A percentile compares a stretch with the other conserved stretches of the same genome.
phyloP scores from a whole-genome alignment of 169 alveolate genomes.

The Besnoitia besnoiti region DNA sequence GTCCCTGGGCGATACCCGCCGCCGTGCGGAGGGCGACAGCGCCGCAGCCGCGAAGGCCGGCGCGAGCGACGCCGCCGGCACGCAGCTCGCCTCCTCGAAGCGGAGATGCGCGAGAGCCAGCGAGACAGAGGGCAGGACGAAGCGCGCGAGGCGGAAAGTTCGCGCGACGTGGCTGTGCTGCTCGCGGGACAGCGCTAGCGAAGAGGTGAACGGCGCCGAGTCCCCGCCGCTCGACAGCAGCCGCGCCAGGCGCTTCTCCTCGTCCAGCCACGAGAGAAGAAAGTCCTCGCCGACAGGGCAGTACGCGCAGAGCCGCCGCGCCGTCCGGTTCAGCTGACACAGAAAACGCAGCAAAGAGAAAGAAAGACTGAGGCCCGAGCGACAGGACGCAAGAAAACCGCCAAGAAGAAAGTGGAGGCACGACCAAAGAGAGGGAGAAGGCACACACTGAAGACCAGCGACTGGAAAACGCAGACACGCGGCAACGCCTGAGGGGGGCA shows the following conservation, averaged over 20 bases:
- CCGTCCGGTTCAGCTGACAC: neutral
- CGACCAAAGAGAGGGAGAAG: no score
- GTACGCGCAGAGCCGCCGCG: constrained; percentile 10
- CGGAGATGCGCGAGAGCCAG: constrained; percentile 9
- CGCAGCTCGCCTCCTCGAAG: constrained; percentile 11
- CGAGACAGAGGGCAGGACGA: constrained; percentile 10
- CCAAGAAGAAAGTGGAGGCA: no score
- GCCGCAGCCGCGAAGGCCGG: no score
- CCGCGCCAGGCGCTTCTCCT: constrained; percentile 10
- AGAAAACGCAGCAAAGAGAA: neutral
- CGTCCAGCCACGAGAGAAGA: constrained; percentile 32
- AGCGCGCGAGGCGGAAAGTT: neutral
- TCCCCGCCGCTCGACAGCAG: neutral
- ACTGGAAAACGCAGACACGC: no score
- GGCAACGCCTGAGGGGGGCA: no score
- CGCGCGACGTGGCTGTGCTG: constrained; percentile 2
- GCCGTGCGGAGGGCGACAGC: no score
- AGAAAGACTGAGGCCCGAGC: neutral
- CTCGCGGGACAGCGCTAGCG: neutral
- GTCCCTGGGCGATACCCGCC: no score
- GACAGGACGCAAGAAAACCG: no score
- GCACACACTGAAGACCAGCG: no score
- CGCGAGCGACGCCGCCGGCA: no score
- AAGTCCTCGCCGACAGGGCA: constrained; percentile 38
- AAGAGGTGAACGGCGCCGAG: neutral